These are phyloP conservation scores for Cyclotella cryptica DNA, from an alignment of 108 stramenopile species.

Conservation along the genomic window DNA sequence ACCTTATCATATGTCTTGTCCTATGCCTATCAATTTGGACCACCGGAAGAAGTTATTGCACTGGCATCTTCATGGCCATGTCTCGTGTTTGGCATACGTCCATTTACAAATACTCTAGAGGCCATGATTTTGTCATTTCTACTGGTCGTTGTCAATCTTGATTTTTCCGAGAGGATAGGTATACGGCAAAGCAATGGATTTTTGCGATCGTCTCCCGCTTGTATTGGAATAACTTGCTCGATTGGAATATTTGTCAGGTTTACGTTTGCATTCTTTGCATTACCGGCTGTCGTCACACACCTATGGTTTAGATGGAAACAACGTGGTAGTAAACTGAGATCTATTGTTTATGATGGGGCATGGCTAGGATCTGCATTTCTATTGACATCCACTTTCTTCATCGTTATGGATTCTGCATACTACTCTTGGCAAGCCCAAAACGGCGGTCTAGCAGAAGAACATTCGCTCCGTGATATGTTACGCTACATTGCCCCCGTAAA, in stretches of 20 bases:
- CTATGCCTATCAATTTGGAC: slow-evolving; percentile 7
- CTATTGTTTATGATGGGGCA: slow-evolving; percentile 11
- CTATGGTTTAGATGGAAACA: slow-evolving; percentile 41
- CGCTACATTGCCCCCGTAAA: slow-evolving; percentile 73
- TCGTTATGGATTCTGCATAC: slow-evolving; percentile 52
- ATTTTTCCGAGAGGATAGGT: background rate
- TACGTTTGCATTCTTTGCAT: slow-evolving; percentile 78
- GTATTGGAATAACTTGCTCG: slow-evolving; percentile 63
- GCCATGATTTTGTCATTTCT: slow-evolving; percentile 69
- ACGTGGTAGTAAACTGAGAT: slow-evolving; percentile 3
- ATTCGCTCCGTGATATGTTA: background rate
- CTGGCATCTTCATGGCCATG: slow-evolving; percentile 77
- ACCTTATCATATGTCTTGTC: background rate
- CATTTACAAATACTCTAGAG: slow-evolving; percentile 85
- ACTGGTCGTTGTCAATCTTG: slow-evolving; percentile 37
- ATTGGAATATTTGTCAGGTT: slow-evolving; percentile 78
- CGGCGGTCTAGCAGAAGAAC: background rate
- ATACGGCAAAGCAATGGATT: background rate
- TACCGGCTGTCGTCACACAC: slow-evolving; percentile 58
- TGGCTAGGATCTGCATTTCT: slow-evolving; percentile 41
- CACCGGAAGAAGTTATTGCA: slow-evolving; percentile 60
- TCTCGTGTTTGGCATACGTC: slow-evolving; percentile 65
- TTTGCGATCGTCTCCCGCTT: slow-evolving; percentile 3
- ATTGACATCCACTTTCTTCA: slow-evolving; percentile 33
- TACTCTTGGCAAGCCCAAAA: slow-evolving; percentile 38